These are phyloP conservation scores for Gloeostereum incarnatum DNA, from an alignment of 768 basidiomycete genomes.

Conservation along the genomic window DNA sequence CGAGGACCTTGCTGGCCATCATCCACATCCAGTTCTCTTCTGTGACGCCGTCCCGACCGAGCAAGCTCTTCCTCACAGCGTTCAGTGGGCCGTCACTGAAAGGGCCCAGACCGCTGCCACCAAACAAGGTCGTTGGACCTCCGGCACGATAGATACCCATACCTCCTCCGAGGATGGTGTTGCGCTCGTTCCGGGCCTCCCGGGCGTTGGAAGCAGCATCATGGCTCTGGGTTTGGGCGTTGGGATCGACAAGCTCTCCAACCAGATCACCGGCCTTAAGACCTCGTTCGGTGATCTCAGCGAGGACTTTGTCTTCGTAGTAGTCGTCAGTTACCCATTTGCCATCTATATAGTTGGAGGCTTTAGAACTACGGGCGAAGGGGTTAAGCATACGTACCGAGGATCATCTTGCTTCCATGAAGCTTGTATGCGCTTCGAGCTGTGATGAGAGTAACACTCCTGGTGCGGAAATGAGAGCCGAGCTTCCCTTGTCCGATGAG, in stretches of 20 bases:
- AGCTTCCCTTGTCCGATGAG: slow-evolving; percentile 86
- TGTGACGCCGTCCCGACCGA: slow-evolving; percentile 72
- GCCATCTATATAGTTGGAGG: slow-evolving; percentile 54
- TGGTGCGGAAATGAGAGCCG: slow-evolving; percentile 77
- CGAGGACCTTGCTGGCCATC: slow-evolving; percentile 56
- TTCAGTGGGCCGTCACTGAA: slow-evolving; percentile 84
- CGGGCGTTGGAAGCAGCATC: slow-evolving; percentile 20
- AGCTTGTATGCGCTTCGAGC: slow-evolving; percentile 91
- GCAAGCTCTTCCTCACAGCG: slow-evolving; percentile 70
- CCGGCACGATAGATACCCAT: slow-evolving; percentile 83
- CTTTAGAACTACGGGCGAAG: background rate
- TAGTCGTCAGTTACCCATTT: slow-evolving; percentile 94
- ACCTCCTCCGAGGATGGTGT: slow-evolving; percentile 22
- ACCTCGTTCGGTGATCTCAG: slow-evolving; percentile 73
- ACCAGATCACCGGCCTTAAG: slow-evolving; percentile 77
- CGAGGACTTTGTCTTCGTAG: slow-evolving; percentile 77
- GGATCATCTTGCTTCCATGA: slow-evolving; percentile 86
- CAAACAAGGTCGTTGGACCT: slow-evolving; percentile 90
- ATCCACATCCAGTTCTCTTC: slow-evolving; percentile 92
- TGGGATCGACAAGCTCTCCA: slow-evolving; percentile 73
- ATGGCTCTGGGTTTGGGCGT: slow-evolving; percentile 39
- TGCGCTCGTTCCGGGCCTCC: slow-evolving; percentile 28
- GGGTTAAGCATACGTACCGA: slow-evolving; percentile 40
- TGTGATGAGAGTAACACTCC: slow-evolving; percentile 90
- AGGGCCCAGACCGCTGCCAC: slow-evolving; percentile 74